A percentile compares a stretch with the other conserved stretches of the same genome.
These are phyloP conservation scores for Cinchona pubescens DNA, from an alignment of 257 asterid species.

Conservation along the genomic window DNA sequence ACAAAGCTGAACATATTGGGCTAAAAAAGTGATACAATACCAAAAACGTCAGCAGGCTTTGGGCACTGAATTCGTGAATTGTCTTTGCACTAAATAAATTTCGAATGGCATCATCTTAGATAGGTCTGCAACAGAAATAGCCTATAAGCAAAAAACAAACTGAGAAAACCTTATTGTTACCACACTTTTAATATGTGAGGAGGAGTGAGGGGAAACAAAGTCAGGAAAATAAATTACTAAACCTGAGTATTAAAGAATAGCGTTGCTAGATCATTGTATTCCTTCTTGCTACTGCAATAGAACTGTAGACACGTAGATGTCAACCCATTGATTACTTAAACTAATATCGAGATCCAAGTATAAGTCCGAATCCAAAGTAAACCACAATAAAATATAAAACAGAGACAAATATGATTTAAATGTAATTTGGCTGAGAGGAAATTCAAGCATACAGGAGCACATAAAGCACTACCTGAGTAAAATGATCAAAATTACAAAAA, in stretches of 20 bases:
- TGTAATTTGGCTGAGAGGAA: not conserved
- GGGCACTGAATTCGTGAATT: conserved; percentile 89
- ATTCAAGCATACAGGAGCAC: not conserved
- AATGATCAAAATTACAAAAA: not conserved
- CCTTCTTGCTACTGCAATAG: conserved; percentile 64
- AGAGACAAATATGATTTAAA: not conserved
- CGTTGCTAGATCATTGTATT: conserved; percentile 96
- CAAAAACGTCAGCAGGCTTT: conserved; percentile 85
- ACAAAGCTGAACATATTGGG: conserved; percentile 6
- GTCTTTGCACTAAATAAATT: conserved; percentile 97
- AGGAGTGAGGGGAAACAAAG: not conserved
- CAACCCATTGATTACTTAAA: not conserved
- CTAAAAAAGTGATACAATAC: conserved; percentile 36
- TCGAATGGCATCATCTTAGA: conserved; percentile 99
- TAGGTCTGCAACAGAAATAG: conserved; percentile 52
- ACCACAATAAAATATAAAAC: not conserved
- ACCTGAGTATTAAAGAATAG: conserved; percentile 99
- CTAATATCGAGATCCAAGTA: not conserved
- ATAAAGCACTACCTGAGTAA: not conserved
- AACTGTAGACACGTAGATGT: conserved; percentile 50
- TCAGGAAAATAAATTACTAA: conserved; percentile 16
- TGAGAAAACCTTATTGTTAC: not conserved
- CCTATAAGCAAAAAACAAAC: conserved; percentile 32
- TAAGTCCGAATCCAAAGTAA: too few species aligned
- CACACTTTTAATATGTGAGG: not conserved